Evolutionary conservation across 2,329 filamentous ascomycete species (phyloP).

Genomic region (Sphaerulina populicola): DNA sequence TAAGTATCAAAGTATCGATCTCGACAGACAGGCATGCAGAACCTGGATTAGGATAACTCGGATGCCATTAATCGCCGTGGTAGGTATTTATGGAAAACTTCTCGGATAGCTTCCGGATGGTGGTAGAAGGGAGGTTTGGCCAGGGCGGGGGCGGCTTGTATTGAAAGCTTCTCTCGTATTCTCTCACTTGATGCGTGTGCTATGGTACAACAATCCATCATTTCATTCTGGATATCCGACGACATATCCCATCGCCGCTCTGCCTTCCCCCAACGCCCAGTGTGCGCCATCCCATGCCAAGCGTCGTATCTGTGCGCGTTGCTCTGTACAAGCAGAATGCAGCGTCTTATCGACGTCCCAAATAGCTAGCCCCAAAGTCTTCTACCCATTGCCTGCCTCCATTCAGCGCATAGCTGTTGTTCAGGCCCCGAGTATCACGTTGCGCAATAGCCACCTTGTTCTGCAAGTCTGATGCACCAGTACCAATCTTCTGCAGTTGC

Average conservation of each 20-base stretch:
- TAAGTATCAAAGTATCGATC: too few relatives aligned
- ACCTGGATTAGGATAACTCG: too few relatives aligned
- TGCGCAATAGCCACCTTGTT: constrained; percentile 75
- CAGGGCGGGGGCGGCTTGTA: not conserved
- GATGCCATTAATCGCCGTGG: too few relatives aligned
- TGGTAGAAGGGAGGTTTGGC: too few relatives aligned
- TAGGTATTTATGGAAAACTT: too few relatives aligned
- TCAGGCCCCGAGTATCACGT: constrained; percentile 58
- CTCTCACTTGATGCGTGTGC: not conserved
- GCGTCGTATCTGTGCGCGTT: not conserved
- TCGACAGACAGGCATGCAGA: too few relatives aligned
- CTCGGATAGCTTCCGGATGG: too few relatives aligned
- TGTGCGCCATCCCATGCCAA: not conserved
- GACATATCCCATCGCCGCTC: not conserved
- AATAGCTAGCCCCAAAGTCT: constrained; percentile 7
- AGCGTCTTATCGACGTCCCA: constrained; percentile 6
- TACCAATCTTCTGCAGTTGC: constrained; percentile 88
- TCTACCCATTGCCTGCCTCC: constrained; percentile 40
- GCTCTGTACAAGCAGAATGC: not conserved
- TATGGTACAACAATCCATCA: not conserved
- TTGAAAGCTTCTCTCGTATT: not conserved
- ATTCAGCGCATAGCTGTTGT: constrained; percentile 38
- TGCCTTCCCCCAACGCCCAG: not conserved
- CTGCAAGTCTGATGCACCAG: constrained; percentile 70
- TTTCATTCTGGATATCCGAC: not conserved